Evolutionary conservation across 805 yeast species (phyloP).

Genomic region (Phaffomyces opuntiae): DNA sequence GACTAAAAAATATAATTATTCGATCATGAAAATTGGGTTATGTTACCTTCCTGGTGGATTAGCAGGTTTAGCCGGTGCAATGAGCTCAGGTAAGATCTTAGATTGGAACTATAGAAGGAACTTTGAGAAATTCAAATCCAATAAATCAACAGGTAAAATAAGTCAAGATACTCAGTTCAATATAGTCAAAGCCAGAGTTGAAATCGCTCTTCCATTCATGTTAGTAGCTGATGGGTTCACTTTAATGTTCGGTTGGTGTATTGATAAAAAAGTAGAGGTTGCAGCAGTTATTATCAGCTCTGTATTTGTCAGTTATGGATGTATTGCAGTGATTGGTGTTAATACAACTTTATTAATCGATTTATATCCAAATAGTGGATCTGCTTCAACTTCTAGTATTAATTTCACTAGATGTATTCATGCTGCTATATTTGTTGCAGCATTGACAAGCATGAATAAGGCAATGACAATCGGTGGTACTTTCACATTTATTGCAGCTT

Average conservation of each 20-base stretch:
- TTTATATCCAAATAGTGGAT: slow-evolving; percentile 59
- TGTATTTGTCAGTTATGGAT: slow-evolving; percentile 50
- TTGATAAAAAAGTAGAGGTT: slow-evolving; percentile 32
- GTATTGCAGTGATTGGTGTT: slow-evolving; percentile 50
- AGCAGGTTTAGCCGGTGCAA: slow-evolving; percentile 55
- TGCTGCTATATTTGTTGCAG: slow-evolving; percentile 67
- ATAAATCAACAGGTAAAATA: slow-evolving; percentile 19
- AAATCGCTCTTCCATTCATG: slow-evolving; percentile 38
- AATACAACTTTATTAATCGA: slow-evolving; percentile 71
- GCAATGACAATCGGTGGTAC: slow-evolving; percentile 67
- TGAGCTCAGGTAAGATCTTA: slow-evolving; percentile 49
- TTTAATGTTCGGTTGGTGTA: slow-evolving; percentile 68
- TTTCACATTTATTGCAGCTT: slow-evolving; percentile 60
- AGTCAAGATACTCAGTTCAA: slow-evolving; percentile 34
- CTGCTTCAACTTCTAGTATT: slow-evolving; percentile 67
- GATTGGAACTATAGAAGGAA: slow-evolving; percentile 42
- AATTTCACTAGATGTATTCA: slow-evolving; percentile 69
- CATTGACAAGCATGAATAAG: slow-evolving; percentile 50
- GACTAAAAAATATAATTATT: slow-evolving; percentile 40
- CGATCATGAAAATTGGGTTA: slow-evolving; percentile 55
- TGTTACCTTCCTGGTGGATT: slow-evolving; percentile 72
- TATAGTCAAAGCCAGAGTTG: slow-evolving; percentile 47
- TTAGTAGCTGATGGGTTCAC: slow-evolving; percentile 34
- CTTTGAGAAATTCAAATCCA: slow-evolving; percentile 18
- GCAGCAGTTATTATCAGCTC: slow-evolving; percentile 48